Evolutionary conservation across 164 flowering plant genomes (phyloP).

Genomic region (Stephania cephalantha): DNA sequence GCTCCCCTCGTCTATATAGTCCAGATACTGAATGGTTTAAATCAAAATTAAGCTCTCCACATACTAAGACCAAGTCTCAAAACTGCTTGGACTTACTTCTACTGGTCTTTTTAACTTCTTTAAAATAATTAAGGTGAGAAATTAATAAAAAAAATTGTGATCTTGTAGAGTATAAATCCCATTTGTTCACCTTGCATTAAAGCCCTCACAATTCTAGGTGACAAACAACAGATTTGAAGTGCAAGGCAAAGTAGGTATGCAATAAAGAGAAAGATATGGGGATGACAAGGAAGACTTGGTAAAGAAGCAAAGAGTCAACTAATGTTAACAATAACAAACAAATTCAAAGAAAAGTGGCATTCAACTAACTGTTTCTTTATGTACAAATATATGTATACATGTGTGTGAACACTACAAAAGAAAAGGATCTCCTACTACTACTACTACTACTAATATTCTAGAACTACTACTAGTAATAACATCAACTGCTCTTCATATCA

Average conservation of each 20-base stretch:
- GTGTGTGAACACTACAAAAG: background rate
- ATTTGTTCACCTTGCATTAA: too few species aligned
- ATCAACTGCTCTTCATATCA: background rate
- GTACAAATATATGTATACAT: background rate
- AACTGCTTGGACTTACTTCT: too few species aligned
- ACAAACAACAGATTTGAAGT: background rate
- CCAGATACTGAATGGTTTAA: too few species aligned
- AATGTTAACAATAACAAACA: background rate
- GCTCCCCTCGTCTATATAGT: too few species aligned
- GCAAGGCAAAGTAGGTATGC: background rate
- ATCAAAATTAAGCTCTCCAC: too few species aligned
- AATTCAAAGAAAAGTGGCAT: background rate
- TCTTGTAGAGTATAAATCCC: too few species aligned
- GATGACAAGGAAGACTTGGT: background rate
- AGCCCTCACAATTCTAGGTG: too few species aligned
- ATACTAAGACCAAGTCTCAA: too few species aligned
- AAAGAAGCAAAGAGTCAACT: background rate
- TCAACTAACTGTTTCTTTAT: background rate
- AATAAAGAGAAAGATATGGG: background rate
- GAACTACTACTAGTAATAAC: background rate
- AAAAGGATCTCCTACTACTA: background rate
- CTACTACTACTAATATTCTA: too few species aligned
- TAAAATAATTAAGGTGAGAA: too few species aligned
- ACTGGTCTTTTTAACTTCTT: too few species aligned
- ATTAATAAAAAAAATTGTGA: too few species aligned